These are phyloP conservation scores for Calonectria hongkongensis DNA, from an alignment of 2,329 filamentous ascomycete species.

Conservation along the genomic window DNA sequence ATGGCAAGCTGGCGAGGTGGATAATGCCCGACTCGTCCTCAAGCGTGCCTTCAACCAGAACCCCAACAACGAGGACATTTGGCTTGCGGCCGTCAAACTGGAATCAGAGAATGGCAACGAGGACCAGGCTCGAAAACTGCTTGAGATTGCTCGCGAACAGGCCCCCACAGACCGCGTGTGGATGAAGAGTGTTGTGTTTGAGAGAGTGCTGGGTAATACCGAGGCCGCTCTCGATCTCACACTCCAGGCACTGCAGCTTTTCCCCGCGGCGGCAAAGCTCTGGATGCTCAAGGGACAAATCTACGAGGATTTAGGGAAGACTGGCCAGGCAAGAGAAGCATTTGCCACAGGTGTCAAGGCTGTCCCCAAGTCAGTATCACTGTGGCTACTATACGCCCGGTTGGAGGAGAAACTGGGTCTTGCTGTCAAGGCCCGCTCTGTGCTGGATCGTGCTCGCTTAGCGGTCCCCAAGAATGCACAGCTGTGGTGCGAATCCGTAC, in stretches of 20 bases:
- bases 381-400: conserved; percentile 92
- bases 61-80: conserved; percentile 97
- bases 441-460: conserved; percentile 92
- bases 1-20: conserved; percentile 90
- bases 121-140: conserved; percentile 87
- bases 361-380: conserved; percentile 86
- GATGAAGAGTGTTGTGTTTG: conserved; percentile 96
- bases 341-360: conserved; percentile 92
- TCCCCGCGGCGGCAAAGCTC: conserved; percentile 89
- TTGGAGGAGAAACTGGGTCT: conserved; percentile 91
- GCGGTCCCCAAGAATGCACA: conserved; percentile 89
- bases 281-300: conserved; percentile 99
- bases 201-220: conserved; percentile 86
- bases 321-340: conserved; percentile 90
- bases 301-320: conserved; percentile 88
- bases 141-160: conserved; percentile 88
- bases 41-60: conserved; percentile 95
- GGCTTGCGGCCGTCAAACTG: conserved; percentile 95
- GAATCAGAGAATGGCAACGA: conserved; percentile 92
- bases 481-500: conserved; percentile 95
- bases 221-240: conserved; percentile 91
- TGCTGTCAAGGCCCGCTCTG: conserved; percentile 92
- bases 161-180: conserved; percentile 97
- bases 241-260: conserved; percentile 89
- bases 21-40: conserved; percentile 89